Conservation (phyloP, 345 rosid species). For the Cardiospermum halicacabum region DNA sequence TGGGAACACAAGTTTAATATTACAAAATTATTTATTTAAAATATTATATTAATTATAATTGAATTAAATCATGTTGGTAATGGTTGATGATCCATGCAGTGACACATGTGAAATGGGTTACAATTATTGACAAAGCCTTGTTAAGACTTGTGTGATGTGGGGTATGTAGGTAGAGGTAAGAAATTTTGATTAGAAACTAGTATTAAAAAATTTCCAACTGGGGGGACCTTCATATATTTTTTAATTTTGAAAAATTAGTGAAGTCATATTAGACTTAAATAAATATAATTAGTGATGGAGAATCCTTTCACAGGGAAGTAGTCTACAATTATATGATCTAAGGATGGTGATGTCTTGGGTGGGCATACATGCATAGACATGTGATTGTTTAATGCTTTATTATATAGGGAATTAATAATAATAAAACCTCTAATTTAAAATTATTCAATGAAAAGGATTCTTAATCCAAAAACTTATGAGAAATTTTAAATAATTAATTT, state of each 20-base stretch:
- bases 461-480: too few relatives aligned
- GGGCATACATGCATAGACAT: neutral
- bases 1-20: neutral
- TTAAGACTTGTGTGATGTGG: conserved; percentile 13
- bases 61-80: neutral
- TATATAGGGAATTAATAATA: neutral
- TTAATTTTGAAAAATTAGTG: conserved; percentile 1
- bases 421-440: neutral
- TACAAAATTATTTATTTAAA: neutral
- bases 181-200: neutral
- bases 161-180: neutral
- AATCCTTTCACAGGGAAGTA: conserved; percentile 25
- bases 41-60: neutral
- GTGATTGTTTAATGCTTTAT: conserved; percentile 8
- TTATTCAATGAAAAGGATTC: too few relatives aligned
- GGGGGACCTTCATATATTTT: conserved; percentile 8
- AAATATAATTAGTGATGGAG: neutral
- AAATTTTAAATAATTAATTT: too few relatives aligned
- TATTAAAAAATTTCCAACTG: conserved; percentile 10
- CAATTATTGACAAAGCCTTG: conserved; percentile 28
- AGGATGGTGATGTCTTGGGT: conserved; percentile 18
- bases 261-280: conserved; percentile 7
- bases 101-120: conserved; percentile 24
- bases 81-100: conserved; percentile 4
- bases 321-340: conserved; percentile 17